Evolutionary conservation across 345 rosid genomes (phyloP).

Genomic region (Syzygium aqueum): DNA sequence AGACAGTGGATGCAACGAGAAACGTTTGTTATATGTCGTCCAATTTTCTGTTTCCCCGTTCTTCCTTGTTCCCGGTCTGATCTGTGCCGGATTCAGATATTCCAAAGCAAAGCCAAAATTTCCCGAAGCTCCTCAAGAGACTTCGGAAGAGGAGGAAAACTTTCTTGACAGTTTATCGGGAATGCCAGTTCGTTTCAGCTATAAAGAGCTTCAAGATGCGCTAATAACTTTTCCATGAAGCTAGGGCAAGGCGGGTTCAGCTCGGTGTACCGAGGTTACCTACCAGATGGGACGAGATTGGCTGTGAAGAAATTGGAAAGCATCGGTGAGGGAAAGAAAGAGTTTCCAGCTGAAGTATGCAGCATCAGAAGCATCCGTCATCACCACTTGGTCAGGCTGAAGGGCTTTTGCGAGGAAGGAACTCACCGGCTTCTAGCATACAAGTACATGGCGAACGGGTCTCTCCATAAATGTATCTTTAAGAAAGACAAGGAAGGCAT

Average conservation of each 20-base stretch:
- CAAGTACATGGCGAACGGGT: slow-evolving; percentile 75
- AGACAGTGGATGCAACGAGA: slow-evolving; percentile 14
- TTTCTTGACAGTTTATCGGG: slow-evolving; percentile 55
- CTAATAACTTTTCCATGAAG: slow-evolving; percentile 67
- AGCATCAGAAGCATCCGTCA: slow-evolving; percentile 89
- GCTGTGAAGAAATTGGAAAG: slow-evolving; percentile 96
- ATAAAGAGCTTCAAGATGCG: slow-evolving; percentile 67
- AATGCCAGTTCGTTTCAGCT: slow-evolving; percentile 67
- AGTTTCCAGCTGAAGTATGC: slow-evolving; percentile 84
- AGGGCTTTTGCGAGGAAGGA: slow-evolving; percentile 90
- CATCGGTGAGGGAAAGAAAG: slow-evolving; percentile 89
- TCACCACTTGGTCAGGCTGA: slow-evolving; percentile 72
- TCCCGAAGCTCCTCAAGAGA: slow-evolving; percentile 27
- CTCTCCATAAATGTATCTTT: slow-evolving; percentile 88
- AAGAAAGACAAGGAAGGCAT: slow-evolving; percentile 32
- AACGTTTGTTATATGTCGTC: slow-evolving; percentile 29
- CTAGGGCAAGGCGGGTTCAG: slow-evolving; percentile 96
- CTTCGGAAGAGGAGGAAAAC: slow-evolving; percentile 64
- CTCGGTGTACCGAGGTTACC: slow-evolving; percentile 66
- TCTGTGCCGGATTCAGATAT: slow-evolving; percentile 37
- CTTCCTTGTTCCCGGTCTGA: slow-evolving; percentile 31
- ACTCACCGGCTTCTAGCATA: slow-evolving; percentile 71
- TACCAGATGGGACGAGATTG: slow-evolving; percentile 60
- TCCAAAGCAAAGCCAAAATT: slow-evolving; percentile 21
- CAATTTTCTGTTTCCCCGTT: slow-evolving; percentile 41